phyloP scores from a whole-genome alignment of 1,139 yeast species.

The Blastobotrys serpentis region DNA sequence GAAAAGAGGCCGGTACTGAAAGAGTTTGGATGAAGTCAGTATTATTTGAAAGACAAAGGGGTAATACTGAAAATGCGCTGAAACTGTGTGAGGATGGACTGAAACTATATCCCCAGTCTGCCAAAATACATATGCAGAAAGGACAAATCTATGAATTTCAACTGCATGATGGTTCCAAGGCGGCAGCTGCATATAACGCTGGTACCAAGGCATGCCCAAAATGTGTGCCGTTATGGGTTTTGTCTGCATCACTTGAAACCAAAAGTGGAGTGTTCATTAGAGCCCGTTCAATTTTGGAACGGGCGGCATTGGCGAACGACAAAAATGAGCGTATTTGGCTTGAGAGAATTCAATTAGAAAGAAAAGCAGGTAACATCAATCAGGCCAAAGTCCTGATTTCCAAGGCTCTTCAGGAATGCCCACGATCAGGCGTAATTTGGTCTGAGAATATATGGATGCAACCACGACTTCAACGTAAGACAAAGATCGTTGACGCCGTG shows the following conservation, averaged over 20 bases:
- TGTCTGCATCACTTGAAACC: slow-evolving; percentile 53
- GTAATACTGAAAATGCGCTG: slow-evolving; percentile 40
- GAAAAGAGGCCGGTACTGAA: slow-evolving; percentile 39
- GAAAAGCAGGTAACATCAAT: slow-evolving; percentile 38
- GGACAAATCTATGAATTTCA: slow-evolving; percentile 51
- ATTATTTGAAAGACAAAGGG: slow-evolving; percentile 49
- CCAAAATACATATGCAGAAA: slow-evolving; percentile 57
- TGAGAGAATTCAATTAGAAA: slow-evolving; percentile 60
- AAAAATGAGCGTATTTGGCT: slow-evolving; percentile 54
- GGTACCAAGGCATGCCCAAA: slow-evolving; percentile 54
- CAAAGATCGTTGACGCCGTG: slow-evolving; percentile 70
- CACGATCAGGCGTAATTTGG: slow-evolving; percentile 64
- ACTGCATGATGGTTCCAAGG: slow-evolving; percentile 37
- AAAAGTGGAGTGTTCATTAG: slow-evolving; percentile 46
- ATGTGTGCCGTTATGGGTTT: slow-evolving; percentile 54
- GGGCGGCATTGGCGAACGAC: slow-evolving; percentile 58
- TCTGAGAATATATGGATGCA: slow-evolving; percentile 53
- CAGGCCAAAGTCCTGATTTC: slow-evolving; percentile 59
- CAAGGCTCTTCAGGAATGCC: slow-evolving; percentile 60
- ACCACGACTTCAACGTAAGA: slow-evolving; percentile 53
- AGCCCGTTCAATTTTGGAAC: slow-evolving; percentile 73
- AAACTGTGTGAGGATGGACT: slow-evolving; percentile 48
- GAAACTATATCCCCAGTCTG: slow-evolving; percentile 45
- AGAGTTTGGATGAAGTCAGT: slow-evolving; percentile 66
- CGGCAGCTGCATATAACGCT: slow-evolving; percentile 48